Evolutionary conservation across 148 eudicot genomes (phyloP).

Genomic region (Cornus controversa): DNA sequence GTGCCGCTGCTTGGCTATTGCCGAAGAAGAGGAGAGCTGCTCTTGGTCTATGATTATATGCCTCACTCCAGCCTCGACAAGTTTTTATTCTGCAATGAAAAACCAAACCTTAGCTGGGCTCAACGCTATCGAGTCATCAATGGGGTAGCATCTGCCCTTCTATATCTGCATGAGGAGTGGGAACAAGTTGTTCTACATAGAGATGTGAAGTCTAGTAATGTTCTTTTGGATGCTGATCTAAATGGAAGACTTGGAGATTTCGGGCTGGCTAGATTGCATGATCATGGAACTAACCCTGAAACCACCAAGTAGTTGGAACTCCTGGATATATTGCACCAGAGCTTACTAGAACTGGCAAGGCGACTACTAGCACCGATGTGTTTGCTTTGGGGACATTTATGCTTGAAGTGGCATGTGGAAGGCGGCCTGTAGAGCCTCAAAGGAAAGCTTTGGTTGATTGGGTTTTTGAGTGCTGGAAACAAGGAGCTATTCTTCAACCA

Average conservation of each 20-base stretch:
- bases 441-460: constrained; percentile 24
- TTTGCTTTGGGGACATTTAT: constrained; percentile 39
- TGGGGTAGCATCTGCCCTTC: constrained; percentile 44
- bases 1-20: constrained; percentile 49
- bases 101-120: constrained; percentile 29
- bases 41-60: constrained; percentile 26
- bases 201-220: constrained; percentile 50
- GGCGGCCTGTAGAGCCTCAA: constrained; percentile 28
- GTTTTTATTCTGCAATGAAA: constrained; percentile 21
- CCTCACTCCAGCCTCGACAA: constrained; percentile 50
- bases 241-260: constrained; percentile 52
- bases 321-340: constrained; percentile 51
- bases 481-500: constrained; percentile 25
- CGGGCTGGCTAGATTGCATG: constrained; percentile 40
- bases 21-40: constrained; percentile 14
- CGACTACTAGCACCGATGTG: constrained; percentile 36
- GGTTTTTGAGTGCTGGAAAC: constrained; percentile 34
- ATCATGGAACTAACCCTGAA: constrained; percentile 43
- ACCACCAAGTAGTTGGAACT: constrained; percentile 48
- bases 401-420: constrained; percentile 45
- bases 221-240: constrained; percentile 34
- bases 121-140: constrained; percentile 31
- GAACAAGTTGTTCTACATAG: constrained; percentile 51
- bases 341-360: constrained; percentile 40
- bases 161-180: constrained; percentile 51